These are phyloP conservation scores for Cutaneotrichosporon sp. DNA, from an alignment of 1,284 basidiomycete species.

Conservation along the genomic window DNA sequence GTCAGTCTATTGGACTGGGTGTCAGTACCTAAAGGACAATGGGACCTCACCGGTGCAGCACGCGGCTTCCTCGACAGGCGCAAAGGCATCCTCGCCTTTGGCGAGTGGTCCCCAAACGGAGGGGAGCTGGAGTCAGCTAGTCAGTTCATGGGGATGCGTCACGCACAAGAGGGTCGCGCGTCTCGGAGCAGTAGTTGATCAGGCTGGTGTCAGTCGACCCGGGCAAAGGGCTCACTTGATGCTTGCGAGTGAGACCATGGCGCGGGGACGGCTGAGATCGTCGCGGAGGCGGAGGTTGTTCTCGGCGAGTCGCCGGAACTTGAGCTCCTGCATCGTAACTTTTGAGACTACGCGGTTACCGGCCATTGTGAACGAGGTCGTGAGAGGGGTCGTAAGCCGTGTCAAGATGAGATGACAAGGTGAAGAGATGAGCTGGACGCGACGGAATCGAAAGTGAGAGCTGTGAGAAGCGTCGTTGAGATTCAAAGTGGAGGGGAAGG, in stretches of 20 bases:
- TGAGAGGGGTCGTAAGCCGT: neutral
- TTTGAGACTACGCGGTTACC: conserved; percentile 29
- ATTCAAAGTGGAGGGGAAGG: neutral
- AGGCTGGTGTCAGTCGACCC: conserved; percentile 59
- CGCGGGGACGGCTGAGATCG: conserved; percentile 82
- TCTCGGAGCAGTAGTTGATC: conserved; percentile 88
- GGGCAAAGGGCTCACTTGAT: conserved; percentile 36
- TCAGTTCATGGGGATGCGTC: neutral
- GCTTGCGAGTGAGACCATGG: conserved; percentile 87
- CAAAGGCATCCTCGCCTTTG: conserved; percentile 65
- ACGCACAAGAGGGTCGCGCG: conserved; percentile 79
- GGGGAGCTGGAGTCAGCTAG: conserved; percentile 63
- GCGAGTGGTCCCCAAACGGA: conserved; percentile 88
- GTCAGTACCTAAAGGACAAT: neutral
- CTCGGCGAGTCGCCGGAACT: conserved; percentile 86
- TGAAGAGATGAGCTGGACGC: neutral
- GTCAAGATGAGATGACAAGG: neutral
- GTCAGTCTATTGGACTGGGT: neutral
- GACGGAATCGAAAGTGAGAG: neutral
- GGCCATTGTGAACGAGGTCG: conserved; percentile 28
- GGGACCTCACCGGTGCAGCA: conserved; percentile 42
- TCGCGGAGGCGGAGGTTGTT: conserved; percentile 91
- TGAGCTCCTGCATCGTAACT: conserved; percentile 86
- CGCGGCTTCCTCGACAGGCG: conserved; percentile 34
- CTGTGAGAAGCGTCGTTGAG: neutral